These are phyloP conservation scores for Phialophora expanda DNA, from an alignment of 2,329 filamentous ascomycete genomes.

Conservation along the genomic window DNA sequence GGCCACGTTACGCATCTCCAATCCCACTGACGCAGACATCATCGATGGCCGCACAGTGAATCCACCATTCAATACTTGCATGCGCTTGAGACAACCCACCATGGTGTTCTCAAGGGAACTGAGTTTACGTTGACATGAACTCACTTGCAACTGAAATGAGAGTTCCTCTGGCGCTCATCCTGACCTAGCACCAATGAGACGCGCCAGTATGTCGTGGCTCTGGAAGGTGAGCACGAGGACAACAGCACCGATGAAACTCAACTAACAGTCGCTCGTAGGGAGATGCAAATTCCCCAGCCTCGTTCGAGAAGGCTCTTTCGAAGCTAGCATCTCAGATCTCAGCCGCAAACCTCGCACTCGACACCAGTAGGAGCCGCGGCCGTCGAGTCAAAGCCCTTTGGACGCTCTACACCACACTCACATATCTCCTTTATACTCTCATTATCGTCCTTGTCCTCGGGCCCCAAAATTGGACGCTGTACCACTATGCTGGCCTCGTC, in stretches of 20 bases:
- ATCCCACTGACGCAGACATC: slow-evolving; percentile 3
- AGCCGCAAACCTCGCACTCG: slow-evolving; percentile 73
- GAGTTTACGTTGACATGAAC: not conserved
- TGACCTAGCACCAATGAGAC: slow-evolving; percentile 25
- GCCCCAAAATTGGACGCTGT: slow-evolving; percentile 73
- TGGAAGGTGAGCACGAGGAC: slow-evolving; percentile 33
- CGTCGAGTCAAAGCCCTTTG: slow-evolving; percentile 82
- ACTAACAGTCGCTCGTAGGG: slow-evolving; percentile 50
- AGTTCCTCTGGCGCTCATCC: not conserved
- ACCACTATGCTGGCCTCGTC: slow-evolving; percentile 78
- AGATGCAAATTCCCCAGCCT: slow-evolving; percentile 80
- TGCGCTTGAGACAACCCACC: slow-evolving; percentile 4
- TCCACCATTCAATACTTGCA: not conserved
- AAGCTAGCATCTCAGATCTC: slow-evolving; percentile 82
- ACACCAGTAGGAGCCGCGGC: slow-evolving; percentile 71
- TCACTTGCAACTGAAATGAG: not conserved
- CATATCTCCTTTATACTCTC: slow-evolving; percentile 84
- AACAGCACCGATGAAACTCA: slow-evolving; percentile 1
- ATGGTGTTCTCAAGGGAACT: not conserved
- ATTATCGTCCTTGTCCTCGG: slow-evolving; percentile 85
- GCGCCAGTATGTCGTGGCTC: slow-evolving; percentile 37
- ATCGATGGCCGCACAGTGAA: not conserved
- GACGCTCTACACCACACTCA: slow-evolving; percentile 89
- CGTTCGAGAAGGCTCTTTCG: slow-evolving; percentile 90
- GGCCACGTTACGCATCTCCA: slow-evolving; percentile 2